Conservation (phyloP, 2,329 filamentous ascomycete species). For the Hypoxylon sp. region DNA sequence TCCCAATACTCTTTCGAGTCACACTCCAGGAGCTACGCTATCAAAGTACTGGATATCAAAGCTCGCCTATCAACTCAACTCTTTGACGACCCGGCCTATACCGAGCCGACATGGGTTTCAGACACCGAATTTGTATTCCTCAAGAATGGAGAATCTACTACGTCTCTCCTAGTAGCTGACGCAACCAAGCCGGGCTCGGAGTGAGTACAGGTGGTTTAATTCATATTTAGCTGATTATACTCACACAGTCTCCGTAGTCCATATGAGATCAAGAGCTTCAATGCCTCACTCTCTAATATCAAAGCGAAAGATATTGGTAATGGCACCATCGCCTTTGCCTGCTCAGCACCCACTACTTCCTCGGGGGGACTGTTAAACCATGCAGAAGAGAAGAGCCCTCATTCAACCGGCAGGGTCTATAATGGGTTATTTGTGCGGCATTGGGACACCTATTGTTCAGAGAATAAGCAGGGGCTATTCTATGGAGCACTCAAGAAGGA, state of each 20-base stretch:
- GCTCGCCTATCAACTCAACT: slow-evolving; percentile 76
- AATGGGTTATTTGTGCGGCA: slow-evolving; percentile 83
- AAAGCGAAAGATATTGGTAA: slow-evolving; percentile 68
- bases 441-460: slow-evolving; percentile 83
- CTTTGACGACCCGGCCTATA: slow-evolving; percentile 74
- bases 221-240: slow-evolving; percentile 6
- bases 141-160: slow-evolving; percentile 64
- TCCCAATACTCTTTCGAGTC: slow-evolving; percentile 85
- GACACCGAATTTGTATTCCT: slow-evolving; percentile 73
- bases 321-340: slow-evolving; percentile 67
- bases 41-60: slow-evolving; percentile 78
- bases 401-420: slow-evolving; percentile 79
- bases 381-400: slow-evolving; percentile 70
- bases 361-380: slow-evolving; percentile 79
- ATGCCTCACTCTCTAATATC: slow-evolving; percentile 70
- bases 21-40: slow-evolving; percentile 77
- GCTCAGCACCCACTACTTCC: slow-evolving; percentile 75
- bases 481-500: slow-evolving; percentile 56
- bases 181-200: slow-evolving; percentile 55
- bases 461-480: slow-evolving; percentile 76
- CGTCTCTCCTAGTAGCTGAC: slow-evolving; percentile 62
- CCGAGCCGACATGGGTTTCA: slow-evolving; percentile 83
- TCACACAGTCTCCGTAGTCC: slow-evolving; percentile 53
- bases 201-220: slow-evolving; percentile 54
- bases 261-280: slow-evolving; percentile 64